These are phyloP conservation scores for Apophysomyces ossiformis DNA, from an alignment of 371 early-diverging fungal genomes.

Conservation along the genomic window DNA sequence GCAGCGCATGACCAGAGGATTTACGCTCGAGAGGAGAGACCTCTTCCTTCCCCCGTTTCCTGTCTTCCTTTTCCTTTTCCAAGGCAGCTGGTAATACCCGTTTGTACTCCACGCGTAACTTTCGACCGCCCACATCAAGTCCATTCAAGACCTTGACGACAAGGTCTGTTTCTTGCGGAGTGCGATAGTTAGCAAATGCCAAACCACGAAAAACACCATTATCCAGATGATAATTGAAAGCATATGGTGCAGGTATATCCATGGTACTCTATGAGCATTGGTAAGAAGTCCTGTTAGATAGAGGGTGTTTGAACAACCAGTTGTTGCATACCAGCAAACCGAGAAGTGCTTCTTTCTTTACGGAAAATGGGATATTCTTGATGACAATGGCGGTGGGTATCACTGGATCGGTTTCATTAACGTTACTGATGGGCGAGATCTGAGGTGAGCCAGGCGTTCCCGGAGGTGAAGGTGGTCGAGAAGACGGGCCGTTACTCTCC, in stretches of 20 bases:
- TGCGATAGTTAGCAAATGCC: constrained; percentile 83
- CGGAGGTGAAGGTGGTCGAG: constrained; percentile 27
- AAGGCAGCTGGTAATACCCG: constrained; percentile 43
- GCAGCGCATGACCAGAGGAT: constrained; percentile 43
- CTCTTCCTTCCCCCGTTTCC: constrained; percentile 31
- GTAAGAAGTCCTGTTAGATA: background rate
- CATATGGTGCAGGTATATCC: constrained; percentile 76
- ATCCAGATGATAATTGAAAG: constrained; percentile 85
- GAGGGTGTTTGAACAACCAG: background rate
- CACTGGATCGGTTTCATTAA: constrained; percentile 27
- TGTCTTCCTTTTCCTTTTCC: constrained; percentile 25
- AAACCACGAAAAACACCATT: constrained; percentile 81
- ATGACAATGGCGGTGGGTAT: constrained; percentile 83
- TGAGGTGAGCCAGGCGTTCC: constrained; percentile 22
- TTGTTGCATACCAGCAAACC: constrained; percentile 57
- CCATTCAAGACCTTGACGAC: constrained; percentile 74
- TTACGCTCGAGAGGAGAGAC: constrained; percentile 43
- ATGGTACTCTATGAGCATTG: constrained; percentile 44
- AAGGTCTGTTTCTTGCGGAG: constrained; percentile 74
- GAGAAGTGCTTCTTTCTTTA: constrained; percentile 77
- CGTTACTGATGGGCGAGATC: constrained; percentile 16
- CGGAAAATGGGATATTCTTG: constrained; percentile 83
- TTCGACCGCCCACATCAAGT: constrained; percentile 73
- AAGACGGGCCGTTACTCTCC: constrained; percentile 23
- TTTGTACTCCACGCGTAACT: constrained; percentile 83